Evolutionary conservation across 2,329 filamentous ascomycete genomes (phyloP), one percentile per base, ranked within the genome.

Genomic region (Botryotinia calthae): DNA sequence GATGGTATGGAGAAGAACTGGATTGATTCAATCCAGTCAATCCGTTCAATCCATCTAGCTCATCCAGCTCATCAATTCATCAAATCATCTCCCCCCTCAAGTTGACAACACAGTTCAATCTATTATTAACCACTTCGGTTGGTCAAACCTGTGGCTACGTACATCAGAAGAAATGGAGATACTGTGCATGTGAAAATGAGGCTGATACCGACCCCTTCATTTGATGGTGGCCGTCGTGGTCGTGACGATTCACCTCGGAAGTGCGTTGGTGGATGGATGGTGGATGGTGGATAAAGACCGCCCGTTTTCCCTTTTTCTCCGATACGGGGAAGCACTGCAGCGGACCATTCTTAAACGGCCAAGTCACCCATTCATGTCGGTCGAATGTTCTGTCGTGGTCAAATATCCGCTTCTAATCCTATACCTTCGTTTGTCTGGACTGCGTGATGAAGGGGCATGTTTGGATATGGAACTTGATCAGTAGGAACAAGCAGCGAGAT

Each of bases 311-410:
- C 40, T 22, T 40, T 51, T 22, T 42, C 65, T 44, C 65, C 48
- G 65, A 56, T 28, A 56, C 48, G 65, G 46, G 65, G 65, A 56
- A 42, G 37, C 16, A 31, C 48, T 58, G 20, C 37, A 56, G 18
- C 48, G 65, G 65, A 56, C 65, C 65, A 68, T 68, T 68, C 65
- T 68, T 37, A 42, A 68, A 42, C 65, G 65, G 54, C 65, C 65
- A 68, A 56, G 48, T 68, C 65, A 68, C 65, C 28, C 37, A 56
- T 68, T 68, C 65, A 56, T 68, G 48, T 42, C 65, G 65, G 65
- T 56, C 44, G 34, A 31, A 42, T 56, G 25, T 20, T 68, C 65
- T 56, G 65, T 56, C 48, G 65, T 68, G 65, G 48, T 68, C 65
- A 44, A 42, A 68, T 68, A 68, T 56, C 65, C 65, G 65, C 65